Evolutionary conservation across 1,139 yeast genomes (phyloP).

Genomic region (Ogataea hybrid): DNA sequence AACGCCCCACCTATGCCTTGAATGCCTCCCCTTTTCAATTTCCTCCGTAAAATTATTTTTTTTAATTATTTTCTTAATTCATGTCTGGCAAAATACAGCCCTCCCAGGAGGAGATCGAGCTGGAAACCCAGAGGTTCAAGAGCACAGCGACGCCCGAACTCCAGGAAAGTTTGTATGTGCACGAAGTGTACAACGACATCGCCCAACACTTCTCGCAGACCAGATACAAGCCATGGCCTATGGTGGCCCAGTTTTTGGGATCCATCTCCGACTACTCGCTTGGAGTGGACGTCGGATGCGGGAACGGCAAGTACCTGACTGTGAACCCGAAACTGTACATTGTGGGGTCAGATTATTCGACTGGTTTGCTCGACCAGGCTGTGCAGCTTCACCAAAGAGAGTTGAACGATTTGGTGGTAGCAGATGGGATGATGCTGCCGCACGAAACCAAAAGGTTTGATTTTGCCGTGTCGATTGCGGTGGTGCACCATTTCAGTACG

Average conservation of each 20-base stretch:
- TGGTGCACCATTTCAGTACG: conserved; percentile 93
- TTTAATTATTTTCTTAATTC: not conserved
- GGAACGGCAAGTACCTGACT: conserved; percentile 87
- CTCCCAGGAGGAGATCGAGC: conserved; percentile 24
- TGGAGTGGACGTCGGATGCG: conserved; percentile 86
- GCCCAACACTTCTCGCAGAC: conserved; percentile 93
- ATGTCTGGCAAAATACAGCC: conserved; percentile 33
- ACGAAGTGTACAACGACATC: conserved; percentile 84
- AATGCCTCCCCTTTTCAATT: too few relatives aligned
- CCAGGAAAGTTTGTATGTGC: conserved; percentile 80
- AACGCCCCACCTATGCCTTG: too few relatives aligned
- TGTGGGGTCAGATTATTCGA: conserved; percentile 83
- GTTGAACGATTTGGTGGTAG: conserved; percentile 54
- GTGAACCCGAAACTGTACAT: conserved; percentile 66
- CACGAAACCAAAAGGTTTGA: conserved; percentile 63
- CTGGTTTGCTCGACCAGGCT: conserved; percentile 76
- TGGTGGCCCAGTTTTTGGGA: conserved; percentile 69
- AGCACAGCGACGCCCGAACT: conserved; percentile 38
- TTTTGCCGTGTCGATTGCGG: conserved; percentile 94
- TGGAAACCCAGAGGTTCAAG: conserved; percentile 27
- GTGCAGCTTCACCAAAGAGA: conserved; percentile 39
- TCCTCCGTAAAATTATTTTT: too few relatives aligned
- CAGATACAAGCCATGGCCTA: conserved; percentile 97
- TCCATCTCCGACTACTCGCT: conserved; percentile 37
- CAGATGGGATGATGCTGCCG: conserved; percentile 77